phyloP scores from a whole-genome alignment of 2,329 filamentous ascomycete species.

The Cladosporium oxysporum region DNA sequence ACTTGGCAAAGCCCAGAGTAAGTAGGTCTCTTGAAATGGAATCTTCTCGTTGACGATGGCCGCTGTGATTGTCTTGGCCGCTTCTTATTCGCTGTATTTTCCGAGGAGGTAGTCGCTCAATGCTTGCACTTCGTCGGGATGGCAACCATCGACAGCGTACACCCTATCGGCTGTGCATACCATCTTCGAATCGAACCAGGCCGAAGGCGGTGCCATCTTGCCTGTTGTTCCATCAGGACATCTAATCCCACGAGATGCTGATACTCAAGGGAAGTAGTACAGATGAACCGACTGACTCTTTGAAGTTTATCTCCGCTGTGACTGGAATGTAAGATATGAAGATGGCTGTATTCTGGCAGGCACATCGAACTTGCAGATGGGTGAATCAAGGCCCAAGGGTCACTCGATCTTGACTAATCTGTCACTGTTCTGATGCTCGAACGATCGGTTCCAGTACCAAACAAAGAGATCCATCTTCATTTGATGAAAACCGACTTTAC shows the following conservation, averaged over 20 bases:
- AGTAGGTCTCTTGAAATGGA: background rate
- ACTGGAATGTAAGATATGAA: background rate
- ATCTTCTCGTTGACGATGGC: background rate
- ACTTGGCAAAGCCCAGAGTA: background rate
- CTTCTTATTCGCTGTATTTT: background rate
- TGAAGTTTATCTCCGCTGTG: background rate
- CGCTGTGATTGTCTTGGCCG: background rate
- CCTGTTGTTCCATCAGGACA: background rate
- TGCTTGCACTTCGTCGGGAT: background rate
- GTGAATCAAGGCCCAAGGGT: background rate
- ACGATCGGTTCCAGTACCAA: background rate
- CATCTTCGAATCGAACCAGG: background rate
- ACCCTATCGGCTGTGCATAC: background rate
- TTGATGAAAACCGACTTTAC: background rate
- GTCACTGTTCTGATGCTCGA: background rate
- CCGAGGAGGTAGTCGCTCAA: background rate
- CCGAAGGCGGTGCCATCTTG: background rate
- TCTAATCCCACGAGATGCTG: background rate
- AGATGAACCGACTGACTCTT: background rate
- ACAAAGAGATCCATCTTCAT: background rate
- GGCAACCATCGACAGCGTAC: background rate
- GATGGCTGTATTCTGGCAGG: background rate
- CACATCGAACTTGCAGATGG: background rate
- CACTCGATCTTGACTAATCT: background rate
- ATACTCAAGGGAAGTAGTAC: background rate